Evolutionary conservation across 164 flowering plant genomes (phyloP).

Genomic region (Berberis thunbergii): DNA sequence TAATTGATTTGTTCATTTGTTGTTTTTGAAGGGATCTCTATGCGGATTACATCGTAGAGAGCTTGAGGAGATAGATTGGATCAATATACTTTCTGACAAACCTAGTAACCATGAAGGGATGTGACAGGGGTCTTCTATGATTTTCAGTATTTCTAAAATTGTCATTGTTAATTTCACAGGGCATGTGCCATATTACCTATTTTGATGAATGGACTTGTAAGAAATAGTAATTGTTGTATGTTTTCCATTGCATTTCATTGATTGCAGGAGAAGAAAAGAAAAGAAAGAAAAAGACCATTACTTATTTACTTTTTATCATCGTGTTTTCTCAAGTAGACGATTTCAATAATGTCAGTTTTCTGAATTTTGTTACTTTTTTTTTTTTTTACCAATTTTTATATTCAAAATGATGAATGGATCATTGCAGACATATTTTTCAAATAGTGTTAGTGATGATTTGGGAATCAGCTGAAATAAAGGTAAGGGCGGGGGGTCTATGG

Average conservation of each 20-base stretch:
- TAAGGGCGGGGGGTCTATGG: no score
- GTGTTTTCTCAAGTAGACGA: no score
- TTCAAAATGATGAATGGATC: no score
- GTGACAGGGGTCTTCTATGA: no score
- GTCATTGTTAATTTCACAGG: conserved; percentile 4
- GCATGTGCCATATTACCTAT: conserved; percentile 1
- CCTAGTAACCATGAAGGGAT: no score
- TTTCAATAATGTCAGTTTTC: no score
- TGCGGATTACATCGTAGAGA: conserved; percentile 25
- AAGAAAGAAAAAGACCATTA: background rate
- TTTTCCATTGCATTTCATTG: background rate
- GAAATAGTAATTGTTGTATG: background rate
- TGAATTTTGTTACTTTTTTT: no score
- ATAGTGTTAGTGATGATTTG: no score
- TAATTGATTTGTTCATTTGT: conserved; percentile 1
- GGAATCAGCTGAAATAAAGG: no score
- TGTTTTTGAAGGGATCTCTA: conserved; percentile 39
- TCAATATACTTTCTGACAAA: background rate
- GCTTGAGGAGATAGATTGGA: conserved; percentile 46
- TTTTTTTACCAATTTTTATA: no score
- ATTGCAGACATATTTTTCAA: no score
- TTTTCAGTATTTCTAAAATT: background rate
- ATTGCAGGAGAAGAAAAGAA: background rate
- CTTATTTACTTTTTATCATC: no score
- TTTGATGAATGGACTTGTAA: background rate